phyloP scores from a whole-genome alignment of 805 yeast species.

The Alloascoidea hylecoeti region DNA sequence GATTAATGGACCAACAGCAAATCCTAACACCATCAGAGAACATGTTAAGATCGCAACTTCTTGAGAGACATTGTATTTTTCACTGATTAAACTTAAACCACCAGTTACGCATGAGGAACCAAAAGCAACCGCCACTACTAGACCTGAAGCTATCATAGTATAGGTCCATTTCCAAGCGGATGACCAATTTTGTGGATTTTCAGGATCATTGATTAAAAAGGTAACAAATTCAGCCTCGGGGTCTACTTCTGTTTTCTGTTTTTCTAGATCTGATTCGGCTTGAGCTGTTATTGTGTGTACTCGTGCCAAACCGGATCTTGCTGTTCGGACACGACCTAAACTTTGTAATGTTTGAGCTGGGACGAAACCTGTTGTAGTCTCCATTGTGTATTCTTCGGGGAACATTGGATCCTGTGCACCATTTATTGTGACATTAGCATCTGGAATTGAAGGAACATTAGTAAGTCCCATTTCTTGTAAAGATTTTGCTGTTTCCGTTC shows the following conservation, averaged over 20 bases:
- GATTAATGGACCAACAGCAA: constrained; percentile 71
- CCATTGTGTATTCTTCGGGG: constrained; percentile 87
- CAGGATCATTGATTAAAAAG: constrained; percentile 66
- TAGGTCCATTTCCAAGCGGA: constrained; percentile 36
- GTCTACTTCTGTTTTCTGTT: constrained; percentile 24
- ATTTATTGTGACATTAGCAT: constrained; percentile 37
- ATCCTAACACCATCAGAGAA: constrained; percentile 82
- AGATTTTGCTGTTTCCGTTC: constrained; percentile 60
- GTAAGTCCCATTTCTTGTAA: constrained; percentile 48
- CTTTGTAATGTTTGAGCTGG: constrained; percentile 60
- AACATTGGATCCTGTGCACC: constrained; percentile 52
- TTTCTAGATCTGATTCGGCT: constrained; percentile 11
- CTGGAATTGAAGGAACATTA: constrained; percentile 37
- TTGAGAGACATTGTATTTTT: constrained; percentile 50
- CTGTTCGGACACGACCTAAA: constrained; percentile 34
- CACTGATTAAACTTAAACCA: constrained; percentile 55
- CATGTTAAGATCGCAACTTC: constrained; percentile 75
- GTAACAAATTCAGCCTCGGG: constrained; percentile 78
- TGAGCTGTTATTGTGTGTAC: constrained; percentile 9
- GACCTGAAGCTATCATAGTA: constrained; percentile 51
- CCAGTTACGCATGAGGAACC: constrained; percentile 90
- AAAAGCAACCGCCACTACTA: constrained; percentile 84
- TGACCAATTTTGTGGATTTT: constrained; percentile 84
- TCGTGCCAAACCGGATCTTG: constrained; percentile 8
- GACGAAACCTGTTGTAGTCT: constrained; percentile 80